Evolutionary conservation across 768 basidiomycete genomes (phyloP), one percentile per base, ranked within the genome.

Genomic region (Dendrothele bispora): DNA sequence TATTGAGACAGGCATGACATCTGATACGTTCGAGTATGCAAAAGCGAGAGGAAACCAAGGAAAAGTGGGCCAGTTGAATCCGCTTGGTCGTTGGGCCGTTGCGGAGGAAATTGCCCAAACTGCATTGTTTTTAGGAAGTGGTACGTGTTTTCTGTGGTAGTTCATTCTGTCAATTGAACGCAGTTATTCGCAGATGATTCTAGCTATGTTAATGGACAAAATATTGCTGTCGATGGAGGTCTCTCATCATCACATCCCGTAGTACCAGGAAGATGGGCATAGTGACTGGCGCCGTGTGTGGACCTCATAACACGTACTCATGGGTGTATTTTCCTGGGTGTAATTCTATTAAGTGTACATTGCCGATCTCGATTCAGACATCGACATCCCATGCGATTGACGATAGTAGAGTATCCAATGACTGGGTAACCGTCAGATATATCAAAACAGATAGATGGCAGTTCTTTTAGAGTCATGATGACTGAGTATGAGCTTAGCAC

Each of bases 1-100:
- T 48, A 92, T 97, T 59, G 89, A 95, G 71, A 98, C 94, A 7
- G 88, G 85, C 41, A 97, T 98, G 91, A 95, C 95, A 2, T 70
- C 66, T 40, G 60, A 55, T n/a, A 77, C 85, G 26, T 98, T 98
- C 58, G 81, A 88, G 22, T 77, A 77, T 40, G 94, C 94, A 24
- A 82, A 87, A 20, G 64, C 80, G 49, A 78, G 84, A 21, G 94
- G 94, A 7, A 87, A 73, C n/a, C 75, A 68, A 17, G 68, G 70
- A 43, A 92, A 86, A 69, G 78, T 98, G 42, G 94, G 94, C 3
- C 82, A 89, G 59, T 67, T 95, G 46, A 95, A 95, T 61, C 84
- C 94, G 8, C 61, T 91, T 49, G 84, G 89, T 17, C 77, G 94
- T 45, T 91, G 83, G 57, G 92, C 84, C n/a, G 69, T 94, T 50